Base-by-base conservation (phyloP, 108 stramenopile species). In the Cyclotella atomus region DNA sequence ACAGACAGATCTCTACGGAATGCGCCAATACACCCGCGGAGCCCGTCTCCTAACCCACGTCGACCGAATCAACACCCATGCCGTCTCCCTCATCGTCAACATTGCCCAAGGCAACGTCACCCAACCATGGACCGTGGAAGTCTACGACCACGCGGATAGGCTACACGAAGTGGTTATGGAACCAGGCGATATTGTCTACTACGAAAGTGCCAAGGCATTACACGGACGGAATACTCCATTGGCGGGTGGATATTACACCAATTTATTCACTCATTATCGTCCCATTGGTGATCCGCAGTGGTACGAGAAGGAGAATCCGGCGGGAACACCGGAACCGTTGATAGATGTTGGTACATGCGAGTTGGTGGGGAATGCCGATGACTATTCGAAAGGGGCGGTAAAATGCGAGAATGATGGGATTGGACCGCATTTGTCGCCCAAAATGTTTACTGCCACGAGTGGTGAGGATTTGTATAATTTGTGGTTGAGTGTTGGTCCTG, bases 251-350 rank as follows among this genome's bases (percentile, higher is more conserved):
- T 81, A 71, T 25, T 98, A 91, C 70, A 81, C 87, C 36, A 97
- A 95, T 70, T 43, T 97, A 2, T 97, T 97, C 75, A 92, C 95
- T 14, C 97, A 97, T 65, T 97, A 95, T 72, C 87, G 93, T 0
- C 96, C 96, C 6, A 74, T 75, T 30, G 85, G 62, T 16, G 87
- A 91, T 69, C 80, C 79, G 10, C 20, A 76, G 9, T 88, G 88
- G 88, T 84, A 76, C 70, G 47, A 47, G 27, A 82, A 86, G 63
- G 79, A 81, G 8, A 91, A 89, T 68, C 77, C 85, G 24, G 76
- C 81, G 54, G 89, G 84, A 6, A 84, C 85, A 46, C 89, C 89
- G 0, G 79, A 86, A 64, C 85, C 90, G 46, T 63, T 87, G 21
- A 57, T 86, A 52, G 87, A 83, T 54, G 85, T 86, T 0, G 78